Evolutionary conservation across 2,329 filamentous ascomycete species (phyloP).

Genomic region (Triangularia verruculosa): DNA sequence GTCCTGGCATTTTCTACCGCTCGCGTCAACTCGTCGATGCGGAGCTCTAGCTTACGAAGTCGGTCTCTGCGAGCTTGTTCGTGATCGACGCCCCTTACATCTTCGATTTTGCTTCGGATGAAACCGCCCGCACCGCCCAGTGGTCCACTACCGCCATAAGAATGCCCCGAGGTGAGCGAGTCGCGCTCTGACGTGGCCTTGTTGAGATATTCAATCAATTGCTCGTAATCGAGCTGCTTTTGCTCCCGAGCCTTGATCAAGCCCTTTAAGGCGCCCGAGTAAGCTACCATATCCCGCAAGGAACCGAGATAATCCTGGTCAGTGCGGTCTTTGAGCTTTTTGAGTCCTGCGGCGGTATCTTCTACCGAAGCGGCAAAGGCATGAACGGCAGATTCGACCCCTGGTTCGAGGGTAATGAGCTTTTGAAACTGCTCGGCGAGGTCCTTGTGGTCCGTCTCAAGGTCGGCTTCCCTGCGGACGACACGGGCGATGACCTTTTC

Average conservation of each 20-base stretch:
- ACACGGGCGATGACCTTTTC: conserved; percentile 95
- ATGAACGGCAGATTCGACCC: conserved; percentile 76
- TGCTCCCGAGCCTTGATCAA: conserved; percentile 92
- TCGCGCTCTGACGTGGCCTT: conserved; percentile 88
- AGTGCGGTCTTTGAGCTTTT: conserved; percentile 80
- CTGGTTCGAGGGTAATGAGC: conserved; percentile 83
- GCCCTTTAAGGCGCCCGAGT: conserved; percentile 80
- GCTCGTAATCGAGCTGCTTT: conserved; percentile 97
- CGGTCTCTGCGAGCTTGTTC: conserved; percentile 86
- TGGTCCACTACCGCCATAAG: conserved; percentile 28
- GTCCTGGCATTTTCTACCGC: conserved; percentile 87
- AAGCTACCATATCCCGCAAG: conserved; percentile 92
- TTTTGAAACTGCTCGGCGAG: conserved; percentile 93
- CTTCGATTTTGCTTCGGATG: conserved; percentile 90
- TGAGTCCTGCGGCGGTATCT: conserved; percentile 75
- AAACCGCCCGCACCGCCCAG: conserved; percentile 79
- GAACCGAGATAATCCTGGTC: conserved; percentile 95
- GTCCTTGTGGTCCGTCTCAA: conserved; percentile 85
- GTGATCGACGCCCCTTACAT: conserved; percentile 94
- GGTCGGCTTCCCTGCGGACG: conserved; percentile 78
- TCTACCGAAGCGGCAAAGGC: conserved; percentile 85
- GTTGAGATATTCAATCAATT: conserved; percentile 90
- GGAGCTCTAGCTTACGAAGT: conserved; percentile 83
- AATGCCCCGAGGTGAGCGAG: conserved; percentile 63
- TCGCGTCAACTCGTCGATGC: conserved; percentile 85